phyloP scores from a whole-genome alignment of 257 asterid species.

The Capsicum pubescens region DNA sequence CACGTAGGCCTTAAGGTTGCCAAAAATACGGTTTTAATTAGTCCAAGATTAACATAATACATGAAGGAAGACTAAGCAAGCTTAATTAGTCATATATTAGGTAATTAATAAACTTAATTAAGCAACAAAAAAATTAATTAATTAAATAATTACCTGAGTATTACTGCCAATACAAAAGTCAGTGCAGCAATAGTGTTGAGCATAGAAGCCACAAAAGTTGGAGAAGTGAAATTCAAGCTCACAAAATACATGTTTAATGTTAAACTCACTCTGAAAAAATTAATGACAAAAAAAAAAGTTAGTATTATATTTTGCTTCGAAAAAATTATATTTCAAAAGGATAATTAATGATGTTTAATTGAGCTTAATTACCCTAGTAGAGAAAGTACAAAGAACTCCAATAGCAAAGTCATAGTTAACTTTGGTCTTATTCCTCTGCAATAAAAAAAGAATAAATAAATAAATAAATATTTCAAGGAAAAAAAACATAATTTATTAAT shows the following conservation, averaged over 20 bases:
- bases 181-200: slow-evolving; percentile 70
- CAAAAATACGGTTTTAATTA: too few species aligned
- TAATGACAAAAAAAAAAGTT: background rate
- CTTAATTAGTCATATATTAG: too few species aligned
- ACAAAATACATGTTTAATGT: slow-evolving; percentile 76
- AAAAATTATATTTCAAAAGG: background rate
- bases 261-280: slow-evolving; percentile 66
- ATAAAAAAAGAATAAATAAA: background rate
- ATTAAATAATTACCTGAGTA: slow-evolving; percentile 58
- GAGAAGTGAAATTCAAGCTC: slow-evolving; percentile 67
- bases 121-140: too few species aligned
- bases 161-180: slow-evolving; percentile 70
- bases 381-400: slow-evolving; percentile 68
- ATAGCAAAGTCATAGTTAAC: slow-evolving; percentile 55
- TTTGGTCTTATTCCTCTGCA: slow-evolving; percentile 70
- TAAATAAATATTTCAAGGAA: background rate
- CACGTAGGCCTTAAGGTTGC: too few species aligned
- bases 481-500: background rate
- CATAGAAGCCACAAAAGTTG: slow-evolving; percentile 72
- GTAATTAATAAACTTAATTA: too few species aligned
- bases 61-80: too few species aligned
- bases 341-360: background rate
- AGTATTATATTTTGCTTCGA: background rate
- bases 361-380: slow-evolving; percentile 57
- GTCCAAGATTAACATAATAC: too few species aligned